These are phyloP conservation scores for Aspergillus latus DNA, from an alignment of 2,329 filamentous ascomycete species.

Conservation along the genomic window DNA sequence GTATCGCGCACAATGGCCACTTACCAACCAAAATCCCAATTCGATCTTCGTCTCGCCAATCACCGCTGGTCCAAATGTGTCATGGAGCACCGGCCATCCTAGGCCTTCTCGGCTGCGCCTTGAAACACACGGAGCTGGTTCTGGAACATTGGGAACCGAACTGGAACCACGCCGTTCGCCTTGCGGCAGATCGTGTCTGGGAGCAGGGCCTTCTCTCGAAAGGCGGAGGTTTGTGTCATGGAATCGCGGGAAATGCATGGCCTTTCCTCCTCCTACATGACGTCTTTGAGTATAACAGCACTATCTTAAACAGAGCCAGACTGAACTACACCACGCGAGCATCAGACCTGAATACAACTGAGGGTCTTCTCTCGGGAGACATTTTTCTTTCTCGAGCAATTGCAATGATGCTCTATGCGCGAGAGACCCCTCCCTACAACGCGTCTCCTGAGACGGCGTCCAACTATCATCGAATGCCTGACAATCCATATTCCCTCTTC, in stretches of 20 bases:
- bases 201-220: slow-evolving; percentile 44
- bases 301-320: slow-evolving; percentile 24
- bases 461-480: slow-evolving; percentile 41
- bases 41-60: slow-evolving; percentile 18
- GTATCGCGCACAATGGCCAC: slow-evolving; percentile 37
- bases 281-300: slow-evolving; percentile 34
- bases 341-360: background rate
- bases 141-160: slow-evolving; percentile 36
- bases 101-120: slow-evolving; percentile 35
- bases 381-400: slow-evolving; percentile 41
- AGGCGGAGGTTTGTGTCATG: slow-evolving; percentile 44
- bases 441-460: slow-evolving; percentile 16
- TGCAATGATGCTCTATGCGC: slow-evolving; percentile 39
- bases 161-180: slow-evolving; percentile 38
- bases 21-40: slow-evolving; percentile 40
- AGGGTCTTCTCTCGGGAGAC: slow-evolving; percentile 30
- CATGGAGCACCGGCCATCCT: slow-evolving; percentile 43
- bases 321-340: slow-evolving; percentile 23
- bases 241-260: slow-evolving; percentile 45
- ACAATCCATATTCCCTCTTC: slow-evolving; percentile 41
- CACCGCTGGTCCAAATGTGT: slow-evolving; percentile 43
- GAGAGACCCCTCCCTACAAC: slow-evolving; percentile 40
- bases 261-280: slow-evolving; percentile 39
- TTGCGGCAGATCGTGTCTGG: slow-evolving; percentile 40
- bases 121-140: slow-evolving; percentile 30